These are phyloP conservation scores for Pisolithus microcarpus DNA, from an alignment of 768 basidiomycete species.

Conservation along the genomic window DNA sequence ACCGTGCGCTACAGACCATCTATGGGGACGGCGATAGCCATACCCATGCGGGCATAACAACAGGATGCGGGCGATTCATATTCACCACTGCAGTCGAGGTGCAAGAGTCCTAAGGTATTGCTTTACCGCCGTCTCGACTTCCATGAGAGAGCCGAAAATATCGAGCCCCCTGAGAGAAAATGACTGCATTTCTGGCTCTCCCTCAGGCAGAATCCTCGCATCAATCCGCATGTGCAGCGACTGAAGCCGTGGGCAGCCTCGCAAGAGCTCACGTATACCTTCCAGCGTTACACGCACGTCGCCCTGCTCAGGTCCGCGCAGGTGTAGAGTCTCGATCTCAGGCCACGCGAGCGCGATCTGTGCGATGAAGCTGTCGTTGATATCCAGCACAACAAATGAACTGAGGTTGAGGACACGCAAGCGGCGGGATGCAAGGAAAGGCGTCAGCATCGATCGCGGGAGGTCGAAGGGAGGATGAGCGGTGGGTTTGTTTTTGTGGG, in stretches of 20 bases:
- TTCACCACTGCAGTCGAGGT: conserved; percentile 12
- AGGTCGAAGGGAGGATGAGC: conserved; percentile 6
- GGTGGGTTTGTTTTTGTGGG: too few species aligned
- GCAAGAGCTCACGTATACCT: too few species aligned
- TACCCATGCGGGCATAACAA: too few species aligned
- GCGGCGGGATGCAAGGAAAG: conserved; percentile 16
- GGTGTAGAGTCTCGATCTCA: conserved; percentile 15
- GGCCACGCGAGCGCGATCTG: conserved; percentile 24
- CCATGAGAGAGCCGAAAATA: conserved; percentile 23
- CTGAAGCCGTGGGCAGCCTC: too few species aligned
- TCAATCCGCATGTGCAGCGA: too few species aligned
- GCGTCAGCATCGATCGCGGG: conserved; percentile 17
- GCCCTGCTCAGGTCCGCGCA: too few species aligned
- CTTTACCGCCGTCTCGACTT: conserved; percentile 19
- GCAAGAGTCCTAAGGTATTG: conserved; percentile 19
- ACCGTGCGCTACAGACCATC: too few species aligned
- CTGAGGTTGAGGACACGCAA: conserved; percentile 16
- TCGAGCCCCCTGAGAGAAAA: conserved; percentile 19
- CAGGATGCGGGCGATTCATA: too few species aligned
- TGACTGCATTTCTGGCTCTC: neutral
- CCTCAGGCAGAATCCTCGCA: too few species aligned
- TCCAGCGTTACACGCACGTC: too few species aligned
- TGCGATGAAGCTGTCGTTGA: conserved; percentile 22
- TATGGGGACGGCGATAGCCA: too few species aligned
- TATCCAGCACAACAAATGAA: conserved; percentile 20